Evolutionary conservation across 1,139 yeast genomes (phyloP).

Genomic region (Wickerhamomyces sp.): DNA sequence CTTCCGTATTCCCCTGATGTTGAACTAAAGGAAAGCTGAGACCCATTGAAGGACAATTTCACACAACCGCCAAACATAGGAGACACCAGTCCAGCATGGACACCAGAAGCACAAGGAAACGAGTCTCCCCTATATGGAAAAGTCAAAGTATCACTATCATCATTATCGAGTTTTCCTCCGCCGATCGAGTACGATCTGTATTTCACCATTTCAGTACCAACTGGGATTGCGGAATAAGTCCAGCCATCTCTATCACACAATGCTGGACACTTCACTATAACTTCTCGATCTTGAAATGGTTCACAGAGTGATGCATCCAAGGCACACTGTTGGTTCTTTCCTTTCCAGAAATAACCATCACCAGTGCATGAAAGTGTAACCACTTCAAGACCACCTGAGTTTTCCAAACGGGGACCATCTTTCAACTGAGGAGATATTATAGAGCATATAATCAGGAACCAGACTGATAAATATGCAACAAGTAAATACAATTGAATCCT

Average conservation of each 20-base stretch:
- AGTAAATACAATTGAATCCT: neutral
- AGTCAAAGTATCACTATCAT: conserved; percentile 28
- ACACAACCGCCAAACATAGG: conserved; percentile 82
- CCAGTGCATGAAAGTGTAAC: conserved; percentile 39
- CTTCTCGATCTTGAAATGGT: conserved; percentile 41
- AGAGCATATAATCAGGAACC: neutral
- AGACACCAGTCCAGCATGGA: conserved; percentile 76
- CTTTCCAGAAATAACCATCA: conserved; percentile 53
- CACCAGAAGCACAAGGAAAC: conserved; percentile 84
- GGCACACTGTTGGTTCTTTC: conserved; percentile 76
- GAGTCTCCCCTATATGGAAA: conserved; percentile 84
- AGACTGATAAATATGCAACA: neutral
- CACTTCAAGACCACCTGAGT: conserved; percentile 20
- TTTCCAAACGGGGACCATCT: neutral
- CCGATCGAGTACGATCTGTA: conserved; percentile 75
- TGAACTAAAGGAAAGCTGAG: conserved; percentile 43
- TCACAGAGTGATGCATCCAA: conserved; percentile 56
- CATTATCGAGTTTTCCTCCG: conserved; percentile 44
- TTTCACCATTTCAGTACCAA: conserved; percentile 63
- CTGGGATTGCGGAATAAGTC: conserved; percentile 72
- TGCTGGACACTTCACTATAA: conserved; percentile 80
- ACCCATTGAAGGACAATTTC: conserved; percentile 51
- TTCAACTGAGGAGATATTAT: conserved; percentile 24
- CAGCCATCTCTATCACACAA: conserved; percentile 68
- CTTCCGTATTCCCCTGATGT: conserved; percentile 41